A percentile compares a stretch with the other conserved stretches of the same genome.
Conservation (phyloP, 768 basidiomycete species). For the Phlebiopsis flavidoalba region DNA sequence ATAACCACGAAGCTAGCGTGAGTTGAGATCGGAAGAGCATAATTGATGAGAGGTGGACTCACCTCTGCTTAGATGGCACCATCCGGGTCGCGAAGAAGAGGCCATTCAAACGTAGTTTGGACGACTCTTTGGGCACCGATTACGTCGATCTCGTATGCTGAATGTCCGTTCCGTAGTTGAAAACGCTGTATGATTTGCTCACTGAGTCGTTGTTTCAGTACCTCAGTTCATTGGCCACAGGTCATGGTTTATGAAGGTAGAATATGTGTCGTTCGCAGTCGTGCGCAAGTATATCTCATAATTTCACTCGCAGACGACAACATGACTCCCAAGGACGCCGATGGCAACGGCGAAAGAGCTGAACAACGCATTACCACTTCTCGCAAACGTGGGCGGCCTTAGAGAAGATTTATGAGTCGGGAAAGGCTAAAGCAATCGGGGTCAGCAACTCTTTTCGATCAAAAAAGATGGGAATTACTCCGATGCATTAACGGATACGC, state of each 20-base stretch:
- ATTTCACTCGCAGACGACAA: not conserved
- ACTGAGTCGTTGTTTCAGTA: conserved; percentile 18
- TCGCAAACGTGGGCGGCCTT: conserved; percentile 45
- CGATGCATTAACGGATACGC: not conserved
- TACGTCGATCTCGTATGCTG: conserved; percentile 24
- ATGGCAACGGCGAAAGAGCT: conserved; percentile 33
- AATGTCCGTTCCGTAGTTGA: not conserved
- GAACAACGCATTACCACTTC: conserved; percentile 23
- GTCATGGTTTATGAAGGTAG: conserved; percentile 27
- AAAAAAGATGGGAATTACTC: conserved; percentile 38
- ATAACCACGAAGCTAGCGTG: conserved; percentile 51
- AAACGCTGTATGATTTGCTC: too few relatives aligned
- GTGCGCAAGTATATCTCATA: not conserved
- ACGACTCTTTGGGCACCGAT: conserved; percentile 23
- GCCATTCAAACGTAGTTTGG: conserved; percentile 25
- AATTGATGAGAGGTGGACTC: not conserved
- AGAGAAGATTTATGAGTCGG: conserved; percentile 42
- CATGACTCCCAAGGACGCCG: conserved; percentile 24
- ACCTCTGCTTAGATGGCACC: conserved; percentile 28
- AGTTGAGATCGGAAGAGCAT: not conserved
- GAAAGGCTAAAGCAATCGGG: conserved; percentile 46
- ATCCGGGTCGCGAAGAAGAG: conserved; percentile 26
- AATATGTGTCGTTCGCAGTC: not conserved
- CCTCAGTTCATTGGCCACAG: conserved; percentile 49
- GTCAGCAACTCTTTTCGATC: conserved; percentile 58